These are phyloP conservation scores for Fusarium sp. DNA, from an alignment of 2,329 filamentous ascomycete genomes.

Conservation along the genomic window DNA sequence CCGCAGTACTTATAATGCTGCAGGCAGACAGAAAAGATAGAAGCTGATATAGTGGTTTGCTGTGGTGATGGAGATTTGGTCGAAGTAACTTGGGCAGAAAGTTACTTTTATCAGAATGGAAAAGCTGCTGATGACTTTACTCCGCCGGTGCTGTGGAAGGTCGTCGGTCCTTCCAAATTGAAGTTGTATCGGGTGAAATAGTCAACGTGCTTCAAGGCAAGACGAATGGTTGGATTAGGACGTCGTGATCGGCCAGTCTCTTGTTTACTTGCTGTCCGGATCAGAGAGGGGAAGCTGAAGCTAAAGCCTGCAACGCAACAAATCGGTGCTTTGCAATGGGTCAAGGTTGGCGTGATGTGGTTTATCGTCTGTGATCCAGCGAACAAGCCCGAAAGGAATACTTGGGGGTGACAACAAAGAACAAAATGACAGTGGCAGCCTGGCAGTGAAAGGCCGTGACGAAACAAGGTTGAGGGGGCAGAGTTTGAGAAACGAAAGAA, in stretches of 20 bases:
- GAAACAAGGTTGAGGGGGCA: slow-evolving; percentile 7
- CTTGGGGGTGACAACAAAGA: neutral
- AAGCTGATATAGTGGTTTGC: too few species aligned
- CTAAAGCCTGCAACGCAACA: neutral
- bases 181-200: slow-evolving; percentile 17
- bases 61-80: too few species aligned
- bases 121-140: neutral
- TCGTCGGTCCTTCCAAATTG: neutral
- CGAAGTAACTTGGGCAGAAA: neutral
- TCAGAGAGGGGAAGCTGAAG: slow-evolving; percentile 18
- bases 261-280: neutral
- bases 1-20: too few species aligned
- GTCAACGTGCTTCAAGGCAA: slow-evolving; percentile 28
- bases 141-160: neutral
- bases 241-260: slow-evolving; percentile 21
- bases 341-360: neutral
- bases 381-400: slow-evolving; percentile 30
- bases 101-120: neutral
- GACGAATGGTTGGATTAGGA: slow-evolving; percentile 25
- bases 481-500: slow-evolving; percentile 23
- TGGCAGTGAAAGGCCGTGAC: slow-evolving; percentile 3
- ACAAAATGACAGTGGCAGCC: slow-evolving; percentile 5
- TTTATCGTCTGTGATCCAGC: slow-evolving; percentile 1
- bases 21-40: too few species aligned
- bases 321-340: slow-evolving; percentile 8